phyloP scores from a whole-genome alignment of 2,329 filamentous ascomycete genomes.

The Mollisiaceae sp. region DNA sequence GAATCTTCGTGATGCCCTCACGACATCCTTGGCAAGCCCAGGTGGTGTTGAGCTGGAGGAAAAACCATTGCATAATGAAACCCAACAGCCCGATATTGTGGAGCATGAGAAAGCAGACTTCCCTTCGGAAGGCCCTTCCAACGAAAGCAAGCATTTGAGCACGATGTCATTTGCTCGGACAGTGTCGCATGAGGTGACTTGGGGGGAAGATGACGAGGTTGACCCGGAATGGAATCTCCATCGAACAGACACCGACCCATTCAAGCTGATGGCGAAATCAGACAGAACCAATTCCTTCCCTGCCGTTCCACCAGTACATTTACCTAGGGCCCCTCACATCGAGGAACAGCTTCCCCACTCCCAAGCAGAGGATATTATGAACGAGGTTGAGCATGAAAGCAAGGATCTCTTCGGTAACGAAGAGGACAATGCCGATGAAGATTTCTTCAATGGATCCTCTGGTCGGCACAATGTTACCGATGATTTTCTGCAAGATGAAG shows the following conservation, averaged over 20 bases:
- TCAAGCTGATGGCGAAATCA: conserved; percentile 62
- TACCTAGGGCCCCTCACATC: conserved; percentile 36
- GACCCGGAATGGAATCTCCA: conserved; percentile 59
- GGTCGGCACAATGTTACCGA: conserved; percentile 25
- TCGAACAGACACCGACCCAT: conserved; percentile 60
- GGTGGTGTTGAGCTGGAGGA: conserved; percentile 39
- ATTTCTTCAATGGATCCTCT: conserved; percentile 49
- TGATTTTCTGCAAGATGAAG: conserved; percentile 11
- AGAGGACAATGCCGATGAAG: conserved; percentile 51
- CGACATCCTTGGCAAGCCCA: conserved; percentile 36
- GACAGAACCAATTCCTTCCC: conserved; percentile 70
- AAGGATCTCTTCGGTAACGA: conserved; percentile 40
- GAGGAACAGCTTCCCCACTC: conserved; percentile 52
- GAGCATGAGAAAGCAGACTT: conserved; percentile 33
- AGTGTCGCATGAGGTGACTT: conserved; percentile 65
- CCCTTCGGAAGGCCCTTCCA: conserved; percentile 36
- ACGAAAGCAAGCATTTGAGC: conserved; percentile 60
- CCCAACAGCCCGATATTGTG: conserved; percentile 16
- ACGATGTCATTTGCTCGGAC: conserved; percentile 68
- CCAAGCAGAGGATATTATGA: conserved; percentile 59
- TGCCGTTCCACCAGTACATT: conserved; percentile 53
- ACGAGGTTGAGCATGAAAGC: conserved; percentile 53
- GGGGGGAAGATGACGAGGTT: conserved; percentile 60
- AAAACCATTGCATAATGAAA: conserved; percentile 31
- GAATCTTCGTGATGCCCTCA: conserved; percentile 36